Evolutionary conservation across 148 eudicot genomes (phyloP).

Genomic region (Chenopodium quinoa): DNA sequence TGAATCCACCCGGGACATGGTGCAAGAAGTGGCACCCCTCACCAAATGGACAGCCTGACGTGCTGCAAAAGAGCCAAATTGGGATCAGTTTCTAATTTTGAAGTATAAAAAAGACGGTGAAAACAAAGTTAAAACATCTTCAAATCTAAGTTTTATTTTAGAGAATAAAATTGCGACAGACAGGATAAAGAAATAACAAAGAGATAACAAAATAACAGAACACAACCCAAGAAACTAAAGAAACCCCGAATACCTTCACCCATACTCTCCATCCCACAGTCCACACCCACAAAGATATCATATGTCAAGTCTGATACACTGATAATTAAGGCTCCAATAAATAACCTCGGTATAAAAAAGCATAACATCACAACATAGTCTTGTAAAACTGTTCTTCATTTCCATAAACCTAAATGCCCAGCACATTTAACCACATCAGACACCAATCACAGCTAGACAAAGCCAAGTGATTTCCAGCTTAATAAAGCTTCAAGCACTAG

Average conservation of each 20-base stretch:
- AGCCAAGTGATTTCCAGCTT: background rate
- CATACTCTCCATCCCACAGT: background rate
- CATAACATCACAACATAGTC: background rate
- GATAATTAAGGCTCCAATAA: background rate
- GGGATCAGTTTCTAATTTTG: background rate
- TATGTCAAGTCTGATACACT: background rate
- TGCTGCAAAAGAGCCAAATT: constrained; percentile 46
- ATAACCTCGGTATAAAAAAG: background rate
- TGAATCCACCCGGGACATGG: constrained; percentile 80
- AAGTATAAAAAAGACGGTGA: background rate
- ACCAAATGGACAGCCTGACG: constrained; percentile 87
- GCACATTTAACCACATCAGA: background rate
- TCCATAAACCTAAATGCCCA: background rate
- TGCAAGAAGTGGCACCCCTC: constrained; percentile 87
- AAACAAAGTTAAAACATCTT: background rate
- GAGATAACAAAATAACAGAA: background rate
- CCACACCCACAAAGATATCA: background rate
- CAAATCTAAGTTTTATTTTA: too few relatives aligned
- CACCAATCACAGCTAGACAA: background rate
- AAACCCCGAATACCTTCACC: too few relatives aligned
- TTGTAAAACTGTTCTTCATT: background rate
- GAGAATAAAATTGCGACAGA: background rate
- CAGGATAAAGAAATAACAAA: background rate
- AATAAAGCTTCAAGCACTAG: background rate
- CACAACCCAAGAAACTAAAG: background rate